Conservation (phyloP, 768 basidiomycete species). For the Termitomyces sp. region DNA sequence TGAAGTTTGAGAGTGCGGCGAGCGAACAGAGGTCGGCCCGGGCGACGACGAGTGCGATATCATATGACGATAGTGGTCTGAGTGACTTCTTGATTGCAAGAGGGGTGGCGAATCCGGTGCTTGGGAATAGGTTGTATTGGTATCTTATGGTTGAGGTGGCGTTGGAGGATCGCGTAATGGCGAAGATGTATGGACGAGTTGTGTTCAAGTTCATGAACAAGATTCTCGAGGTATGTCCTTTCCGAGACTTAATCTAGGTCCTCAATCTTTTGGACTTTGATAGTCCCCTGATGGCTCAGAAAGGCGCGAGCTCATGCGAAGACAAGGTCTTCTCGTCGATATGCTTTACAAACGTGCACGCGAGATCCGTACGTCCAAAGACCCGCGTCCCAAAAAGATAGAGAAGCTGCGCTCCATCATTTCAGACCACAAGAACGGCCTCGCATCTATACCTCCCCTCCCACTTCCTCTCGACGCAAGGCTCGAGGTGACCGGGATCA, state of each 20-base stretch:
- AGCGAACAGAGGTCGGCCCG: slow-evolving; percentile 75
- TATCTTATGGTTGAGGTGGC: slow-evolving; percentile 97
- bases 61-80: slow-evolving; percentile 88
- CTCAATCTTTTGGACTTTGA: not conserved
- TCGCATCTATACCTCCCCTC: slow-evolving; percentile 73
- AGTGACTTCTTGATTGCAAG: slow-evolving; percentile 88
- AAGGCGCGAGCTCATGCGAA: slow-evolving; percentile 81
- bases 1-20: slow-evolving; percentile 89
- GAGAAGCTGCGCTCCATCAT: slow-evolving; percentile 87
- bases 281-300: slow-evolving; percentile 74
- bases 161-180: slow-evolving; percentile 76
- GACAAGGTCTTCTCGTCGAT: slow-evolving; percentile 87
- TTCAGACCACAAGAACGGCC: slow-evolving; percentile 78
- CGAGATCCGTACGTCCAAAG: slow-evolving; percentile 86
- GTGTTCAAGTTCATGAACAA: slow-evolving; percentile 88
- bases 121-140: slow-evolving; percentile 95
- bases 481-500: slow-evolving; percentile 79
- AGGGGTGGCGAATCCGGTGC: slow-evolving; percentile 73
- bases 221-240: slow-evolving; percentile 68
- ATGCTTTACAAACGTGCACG: slow-evolving; percentile 81
- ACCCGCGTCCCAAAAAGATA: slow-evolving; percentile 94
- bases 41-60: slow-evolving; percentile 66
- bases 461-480: slow-evolving; percentile 91
- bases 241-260: not conserved
- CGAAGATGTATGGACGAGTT: slow-evolving; percentile 91